Evolutionary conservation across 192 early-diverging fungal species (phyloP), one percentile per base, ranked within the genome.

Genomic region (Spizellomyces punctatus): DNA sequence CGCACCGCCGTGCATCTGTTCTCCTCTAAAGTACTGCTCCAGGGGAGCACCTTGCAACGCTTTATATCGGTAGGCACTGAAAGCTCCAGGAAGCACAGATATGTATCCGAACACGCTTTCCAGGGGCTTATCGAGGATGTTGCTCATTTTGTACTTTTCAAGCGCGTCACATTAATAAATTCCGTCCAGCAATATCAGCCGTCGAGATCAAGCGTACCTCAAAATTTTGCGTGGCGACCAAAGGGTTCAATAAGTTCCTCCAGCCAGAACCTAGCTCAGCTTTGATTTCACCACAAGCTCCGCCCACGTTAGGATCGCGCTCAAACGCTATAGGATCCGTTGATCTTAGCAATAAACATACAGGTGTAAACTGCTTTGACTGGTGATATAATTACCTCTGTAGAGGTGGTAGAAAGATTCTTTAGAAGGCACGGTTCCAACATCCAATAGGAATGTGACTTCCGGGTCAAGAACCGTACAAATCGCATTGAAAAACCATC

Each of bases 201-300:
- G 19, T 19, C 52, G 19, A 10, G 57, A 65, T 90, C 90, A 79
- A 89, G 90, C 81, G 0, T 66, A 66, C 64, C 68, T 98, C 95
- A 83, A 98, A 98, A 76, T 96, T 98, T 68, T 92, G 91, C 10
- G 89, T 81, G 0, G 91, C 91, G 1, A 92, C 89, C 12, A 92
- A 61, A n/a, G 90, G 90, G 61, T 91, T 91, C 46, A 91, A 8
- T 58, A 90, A 52, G 43, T 91, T 90, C 58, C 79, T 81, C 82
- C 83, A 67, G 69, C 86, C 89, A 66, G 78, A 48, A 78, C 89
- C 64, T 59, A 86, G 41, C 79, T 90, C 83, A 21, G 82, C 84
- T 5, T 75, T 73, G 66, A 93, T 93, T 75, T 93, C 91, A 44
- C 91, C 91, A 82, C 91, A 93, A 22, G 91, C 91, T 10, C 91